Base-by-base conservation (phyloP, 345 rosid species). In the Salix arbutifolia region DNA sequence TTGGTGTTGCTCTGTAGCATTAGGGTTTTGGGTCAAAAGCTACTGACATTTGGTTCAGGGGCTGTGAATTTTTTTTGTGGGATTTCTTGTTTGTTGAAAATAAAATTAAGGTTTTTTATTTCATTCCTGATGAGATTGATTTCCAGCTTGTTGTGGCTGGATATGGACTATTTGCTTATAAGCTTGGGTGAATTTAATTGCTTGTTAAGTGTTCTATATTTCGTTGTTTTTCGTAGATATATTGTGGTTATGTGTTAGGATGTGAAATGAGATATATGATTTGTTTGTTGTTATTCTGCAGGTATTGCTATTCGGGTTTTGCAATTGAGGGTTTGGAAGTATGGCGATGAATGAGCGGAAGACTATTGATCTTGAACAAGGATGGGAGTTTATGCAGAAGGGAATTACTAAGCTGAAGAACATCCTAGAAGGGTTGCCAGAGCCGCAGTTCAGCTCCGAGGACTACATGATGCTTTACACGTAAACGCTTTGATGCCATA, bases 381-480 rank as follows among this genome's bases (percentile, higher is more conserved):
- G 99, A 89, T 95, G 97, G 98, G 92, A 88, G 53, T 82, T 85
- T 79, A 91, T 95, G 97, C 89, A 89, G 76, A 88, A 87, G 70
- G 98, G 98, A 76, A 91, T 91, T 78, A 81, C 85, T 26, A 95
- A 93, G 88, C 86, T 95, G 77, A 91, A 86, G 88, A 87, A 83
- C 77, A 91, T 95, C 77, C 84, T 95, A 53, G 99, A 86, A 73
- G 86, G 87, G 53, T 67, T 46, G 5, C 78, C 81, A 5, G 87
- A 84, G 70, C 72, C 69, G 19, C 84, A 78, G 7, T 82, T 86
- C 81, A 83, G 70, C 64, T 68, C 87, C 2, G 83, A 76, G 52
- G 89, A 86, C 46, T 84, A 60, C 80, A 82, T 86, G 83, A 83
- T 74, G 80, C 80, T 85, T 23, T 84, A 86, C 75, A 84, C 87